phyloP scores from a whole-genome alignment of 805 yeast species.

The Teunomyces panamensis region DNA sequence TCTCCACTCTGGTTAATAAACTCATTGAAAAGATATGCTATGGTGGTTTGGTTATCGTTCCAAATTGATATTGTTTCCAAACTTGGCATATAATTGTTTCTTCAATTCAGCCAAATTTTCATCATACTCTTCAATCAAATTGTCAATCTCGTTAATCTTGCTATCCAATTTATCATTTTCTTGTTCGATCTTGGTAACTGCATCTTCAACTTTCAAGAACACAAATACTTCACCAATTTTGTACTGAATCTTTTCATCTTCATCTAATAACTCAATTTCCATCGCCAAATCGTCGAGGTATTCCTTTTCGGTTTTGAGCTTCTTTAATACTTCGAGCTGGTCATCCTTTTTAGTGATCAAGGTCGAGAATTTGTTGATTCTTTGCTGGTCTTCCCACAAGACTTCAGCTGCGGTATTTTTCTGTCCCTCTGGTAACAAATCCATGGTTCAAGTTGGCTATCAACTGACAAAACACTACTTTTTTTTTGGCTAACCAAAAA shows the following conservation, averaged over 20 bases:
- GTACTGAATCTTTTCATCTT: constrained; percentile 67
- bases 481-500: background rate
- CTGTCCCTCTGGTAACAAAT: constrained; percentile 55
- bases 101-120: constrained; percentile 60
- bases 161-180: constrained; percentile 55
- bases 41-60: constrained; percentile 45
- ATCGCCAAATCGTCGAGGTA: constrained; percentile 80
- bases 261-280: constrained; percentile 83
- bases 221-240: constrained; percentile 81
- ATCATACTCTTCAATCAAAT: constrained; percentile 50
- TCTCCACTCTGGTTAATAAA: no score
- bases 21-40: no score
- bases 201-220: constrained; percentile 63
- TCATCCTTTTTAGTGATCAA: constrained; percentile 69
- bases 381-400: constrained; percentile 81
- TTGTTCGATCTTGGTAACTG: constrained; percentile 62
- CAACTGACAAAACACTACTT: background rate
- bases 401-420: constrained; percentile 56
- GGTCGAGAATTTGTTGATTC: constrained; percentile 85
- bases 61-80: constrained; percentile 84
- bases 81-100: constrained; percentile 75
- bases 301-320: constrained; percentile 69
- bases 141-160: constrained; percentile 46
- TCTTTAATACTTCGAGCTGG: constrained; percentile 46
- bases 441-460: constrained; percentile 24